These are phyloP conservation scores for Fomitopsis betulina DNA, from an alignment of 1,284 basidiomycete species.

Conservation along the genomic window DNA sequence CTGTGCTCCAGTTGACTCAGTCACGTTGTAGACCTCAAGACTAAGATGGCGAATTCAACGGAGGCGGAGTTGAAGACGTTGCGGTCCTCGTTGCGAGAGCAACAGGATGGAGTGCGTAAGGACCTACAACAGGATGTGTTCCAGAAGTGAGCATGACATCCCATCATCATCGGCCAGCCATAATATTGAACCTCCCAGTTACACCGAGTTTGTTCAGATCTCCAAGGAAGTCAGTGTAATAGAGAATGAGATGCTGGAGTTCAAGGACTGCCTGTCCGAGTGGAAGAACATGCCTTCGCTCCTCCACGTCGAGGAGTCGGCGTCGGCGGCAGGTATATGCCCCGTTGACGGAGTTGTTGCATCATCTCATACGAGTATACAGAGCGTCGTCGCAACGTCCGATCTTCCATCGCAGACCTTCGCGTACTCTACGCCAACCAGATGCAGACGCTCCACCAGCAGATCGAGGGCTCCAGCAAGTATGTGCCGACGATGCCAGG, in stretches of 20 bases:
- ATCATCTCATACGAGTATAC: conserved; percentile 9
- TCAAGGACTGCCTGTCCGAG: conserved; percentile 91
- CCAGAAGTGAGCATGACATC: conserved; percentile 64
- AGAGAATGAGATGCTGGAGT: conserved; percentile 97
- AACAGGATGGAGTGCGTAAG: conserved; percentile 61
- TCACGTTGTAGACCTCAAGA: conserved; percentile 52
- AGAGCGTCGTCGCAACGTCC: conserved; percentile 65
- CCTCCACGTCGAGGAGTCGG: conserved; percentile 81
- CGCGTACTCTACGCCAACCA: conserved; percentile 93
- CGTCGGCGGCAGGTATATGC: conserved; percentile 44
- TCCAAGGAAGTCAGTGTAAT: conserved; percentile 96
- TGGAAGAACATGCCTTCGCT: conserved; percentile 96
- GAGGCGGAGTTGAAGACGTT: conserved; percentile 72
- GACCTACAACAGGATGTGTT: conserved; percentile 84
- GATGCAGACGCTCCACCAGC: conserved; percentile 86
- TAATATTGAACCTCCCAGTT: conserved; percentile 44
- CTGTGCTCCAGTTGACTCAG: neutral
- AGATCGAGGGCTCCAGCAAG: conserved; percentile 95
- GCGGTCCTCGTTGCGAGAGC: conserved; percentile 62
- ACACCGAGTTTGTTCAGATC: conserved; percentile 93
- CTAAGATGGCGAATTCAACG: conserved; percentile 76
- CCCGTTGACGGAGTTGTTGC: conserved; percentile 12
- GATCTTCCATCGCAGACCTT: conserved; percentile 90
- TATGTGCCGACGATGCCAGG: conserved; percentile 89
- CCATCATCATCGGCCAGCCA: neutral